Evolutionary conservation across 2,329 filamentous ascomycete species (phyloP).

Genomic region (Aspergillus ibericus): DNA sequence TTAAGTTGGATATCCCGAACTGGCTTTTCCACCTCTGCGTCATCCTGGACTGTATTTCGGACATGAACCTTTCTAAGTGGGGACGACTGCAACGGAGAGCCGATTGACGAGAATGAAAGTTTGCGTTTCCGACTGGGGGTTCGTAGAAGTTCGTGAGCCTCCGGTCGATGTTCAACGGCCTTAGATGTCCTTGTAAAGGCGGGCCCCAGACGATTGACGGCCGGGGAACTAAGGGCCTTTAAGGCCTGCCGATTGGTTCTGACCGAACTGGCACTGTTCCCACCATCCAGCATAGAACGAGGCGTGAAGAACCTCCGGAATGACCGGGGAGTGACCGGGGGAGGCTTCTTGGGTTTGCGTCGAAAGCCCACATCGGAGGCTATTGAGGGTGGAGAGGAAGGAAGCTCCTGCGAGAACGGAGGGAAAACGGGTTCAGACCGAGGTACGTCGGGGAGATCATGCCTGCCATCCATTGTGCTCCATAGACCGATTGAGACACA

Average conservation of each 20-base stretch:
- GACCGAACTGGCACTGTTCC: conserved; percentile 34
- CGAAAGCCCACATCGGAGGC: conserved; percentile 38
- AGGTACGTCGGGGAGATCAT: conserved; percentile 35
- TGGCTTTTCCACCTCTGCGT: conserved; percentile 28
- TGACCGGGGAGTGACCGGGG: conserved; percentile 52
- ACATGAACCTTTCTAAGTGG: conserved; percentile 46
- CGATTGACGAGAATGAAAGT: conserved; percentile 46
- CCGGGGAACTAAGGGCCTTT: conserved; percentile 44
- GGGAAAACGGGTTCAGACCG: conserved; percentile 37
- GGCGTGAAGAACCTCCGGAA: conserved; percentile 55
- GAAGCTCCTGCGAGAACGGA: conserved; percentile 36
- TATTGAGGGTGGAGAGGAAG: conserved; percentile 45
- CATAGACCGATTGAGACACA: conserved; percentile 18
- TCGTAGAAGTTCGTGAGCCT: conserved; percentile 30
- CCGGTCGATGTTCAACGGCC: conserved; percentile 29
- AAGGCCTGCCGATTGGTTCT: conserved; percentile 47
- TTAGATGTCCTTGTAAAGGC: conserved; percentile 43
- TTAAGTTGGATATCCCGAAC: conserved; percentile 30
- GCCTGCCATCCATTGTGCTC: conserved; percentile 33
- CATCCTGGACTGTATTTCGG: conserved; percentile 31
- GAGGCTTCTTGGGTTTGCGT: conserved; percentile 45
- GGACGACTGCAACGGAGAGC: conserved; percentile 52
- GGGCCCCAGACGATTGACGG: conserved; percentile 44
- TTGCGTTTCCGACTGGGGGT: conserved; percentile 49
- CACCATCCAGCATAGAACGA: conserved; percentile 40